Conservation (phyloP, 495 filamentous ascomycete genomes). For the Parathielavia appendiculata region DNA sequence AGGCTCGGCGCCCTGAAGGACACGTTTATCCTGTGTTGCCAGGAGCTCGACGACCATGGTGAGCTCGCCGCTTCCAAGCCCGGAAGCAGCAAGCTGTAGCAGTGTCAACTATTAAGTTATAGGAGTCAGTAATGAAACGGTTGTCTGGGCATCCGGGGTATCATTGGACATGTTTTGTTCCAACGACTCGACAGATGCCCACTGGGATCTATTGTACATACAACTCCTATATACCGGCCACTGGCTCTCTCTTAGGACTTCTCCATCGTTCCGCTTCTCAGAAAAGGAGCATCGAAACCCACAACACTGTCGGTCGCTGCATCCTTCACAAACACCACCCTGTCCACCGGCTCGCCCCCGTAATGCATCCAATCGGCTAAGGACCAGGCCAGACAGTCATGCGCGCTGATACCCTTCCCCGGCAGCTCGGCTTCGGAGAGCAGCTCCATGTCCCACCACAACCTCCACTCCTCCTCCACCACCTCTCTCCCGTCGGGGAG, state of each 20-base stretch:
- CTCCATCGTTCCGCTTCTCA: slow-evolving; percentile 18
- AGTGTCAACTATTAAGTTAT: no score
- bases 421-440: background rate
- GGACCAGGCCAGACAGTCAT: slow-evolving; percentile 24
- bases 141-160: no score
- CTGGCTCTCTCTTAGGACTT: background rate
- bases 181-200: no score
- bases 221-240: no score
- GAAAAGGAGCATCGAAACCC: slow-evolving; percentile 33
- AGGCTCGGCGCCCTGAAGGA: slow-evolving; percentile 54
- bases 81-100: background rate
- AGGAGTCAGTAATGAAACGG: no score
- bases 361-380: slow-evolving; percentile 33
- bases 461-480: slow-evolving; percentile 5
- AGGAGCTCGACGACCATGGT: slow-evolving; percentile 39
- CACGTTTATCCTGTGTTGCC: slow-evolving; percentile 60
- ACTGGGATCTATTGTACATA: no score
- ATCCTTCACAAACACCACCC: slow-evolving; percentile 39
- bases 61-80: background rate
- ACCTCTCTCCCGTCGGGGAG: background rate
- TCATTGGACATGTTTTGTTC: no score
- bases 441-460: slow-evolving; percentile 1
- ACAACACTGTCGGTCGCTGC: slow-evolving; percentile 26
- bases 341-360: slow-evolving; percentile 31
- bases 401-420: background rate